These are phyloP conservation scores for Pilaira anomala DNA, from an alignment of 192 early-diverging fungal species.

Conservation along the genomic window DNA sequence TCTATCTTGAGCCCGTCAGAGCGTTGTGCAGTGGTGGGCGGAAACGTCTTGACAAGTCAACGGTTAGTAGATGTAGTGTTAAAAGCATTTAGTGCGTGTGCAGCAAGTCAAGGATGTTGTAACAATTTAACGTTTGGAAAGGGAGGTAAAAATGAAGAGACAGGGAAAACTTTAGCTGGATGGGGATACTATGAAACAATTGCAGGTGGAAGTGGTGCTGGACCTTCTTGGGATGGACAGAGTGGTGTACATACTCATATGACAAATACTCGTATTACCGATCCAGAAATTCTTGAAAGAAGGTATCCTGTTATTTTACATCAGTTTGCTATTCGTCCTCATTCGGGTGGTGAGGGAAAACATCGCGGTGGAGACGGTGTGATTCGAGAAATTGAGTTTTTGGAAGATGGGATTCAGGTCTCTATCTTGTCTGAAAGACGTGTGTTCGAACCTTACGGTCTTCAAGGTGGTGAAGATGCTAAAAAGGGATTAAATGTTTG, in stretches of 20 bases:
- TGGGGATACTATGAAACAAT: slow-evolving; percentile 99
- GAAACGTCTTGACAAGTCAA: slow-evolving; percentile 95
- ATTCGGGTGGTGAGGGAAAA: slow-evolving; percentile 78
- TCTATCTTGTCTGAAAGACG: slow-evolving; percentile 91
- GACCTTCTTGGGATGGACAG: slow-evolving; percentile 85
- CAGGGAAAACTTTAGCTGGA: slow-evolving; percentile 55
- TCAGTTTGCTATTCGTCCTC: slow-evolving; percentile 71
- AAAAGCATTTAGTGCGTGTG: slow-evolving; percentile 84
- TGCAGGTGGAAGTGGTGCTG: slow-evolving; percentile 79
- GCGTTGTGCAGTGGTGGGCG: slow-evolving; percentile 91
- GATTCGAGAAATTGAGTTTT: slow-evolving; percentile 92
- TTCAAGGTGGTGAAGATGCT: slow-evolving; percentile 76
- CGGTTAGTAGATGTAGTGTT: slow-evolving; percentile 89
- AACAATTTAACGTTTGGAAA: slow-evolving; percentile 97
- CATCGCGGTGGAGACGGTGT: slow-evolving; percentile 86
- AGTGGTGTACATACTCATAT: slow-evolving; percentile 69
- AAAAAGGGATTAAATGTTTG: slow-evolving; percentile 73
- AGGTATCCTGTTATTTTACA: slow-evolving; percentile 87
- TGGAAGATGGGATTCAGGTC: slow-evolving; percentile 73
- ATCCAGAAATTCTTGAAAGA: slow-evolving; percentile 92
- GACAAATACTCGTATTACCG: slow-evolving; percentile 98
- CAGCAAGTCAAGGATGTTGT: slow-evolving; percentile 90
- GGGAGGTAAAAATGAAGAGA: slow-evolving; percentile 52
- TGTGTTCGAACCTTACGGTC: slow-evolving; percentile 84
- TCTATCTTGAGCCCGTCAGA: slow-evolving; percentile 79